phyloP scores from a whole-genome alignment of 2,329 filamentous ascomycete species.

The Colletotrichum sp. region DNA sequence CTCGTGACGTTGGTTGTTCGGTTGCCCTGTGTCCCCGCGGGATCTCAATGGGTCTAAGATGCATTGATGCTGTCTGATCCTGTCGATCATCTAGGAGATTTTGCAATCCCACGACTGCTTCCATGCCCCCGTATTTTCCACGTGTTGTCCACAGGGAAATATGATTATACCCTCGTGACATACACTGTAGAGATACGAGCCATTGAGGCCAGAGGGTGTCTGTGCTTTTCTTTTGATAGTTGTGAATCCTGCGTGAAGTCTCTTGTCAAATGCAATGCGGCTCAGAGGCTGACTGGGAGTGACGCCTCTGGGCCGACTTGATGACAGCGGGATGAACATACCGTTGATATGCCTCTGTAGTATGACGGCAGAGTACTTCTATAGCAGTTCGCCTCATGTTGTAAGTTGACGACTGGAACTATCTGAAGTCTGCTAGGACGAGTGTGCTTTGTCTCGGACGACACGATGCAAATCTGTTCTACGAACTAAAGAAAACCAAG shows the following conservation, averaged over 20 bases:
- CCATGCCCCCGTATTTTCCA: neutral
- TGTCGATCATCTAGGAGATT: neutral
- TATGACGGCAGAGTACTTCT: neutral
- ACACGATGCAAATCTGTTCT: neutral
- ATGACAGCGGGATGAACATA: neutral
- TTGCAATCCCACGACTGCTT: neutral
- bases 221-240: neutral
- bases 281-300: neutral
- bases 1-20: neutral
- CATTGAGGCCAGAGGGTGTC: neutral
- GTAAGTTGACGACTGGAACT: neutral
- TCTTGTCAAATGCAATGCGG: neutral
- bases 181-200: neutral
- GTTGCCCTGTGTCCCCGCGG: neutral
- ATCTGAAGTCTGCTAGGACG: neutral
- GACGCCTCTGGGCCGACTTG: neutral
- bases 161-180: neutral
- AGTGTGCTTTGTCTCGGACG: neutral
- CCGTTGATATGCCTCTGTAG: neutral
- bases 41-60: neutral
- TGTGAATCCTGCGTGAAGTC: neutral
- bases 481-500: neutral
- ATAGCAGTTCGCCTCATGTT: neutral
- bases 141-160: neutral
- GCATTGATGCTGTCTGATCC: neutral